These are phyloP conservation scores for Penicillium longicatenatum DNA, from an alignment of 495 filamentous ascomycete genomes.

Conservation along the genomic window DNA sequence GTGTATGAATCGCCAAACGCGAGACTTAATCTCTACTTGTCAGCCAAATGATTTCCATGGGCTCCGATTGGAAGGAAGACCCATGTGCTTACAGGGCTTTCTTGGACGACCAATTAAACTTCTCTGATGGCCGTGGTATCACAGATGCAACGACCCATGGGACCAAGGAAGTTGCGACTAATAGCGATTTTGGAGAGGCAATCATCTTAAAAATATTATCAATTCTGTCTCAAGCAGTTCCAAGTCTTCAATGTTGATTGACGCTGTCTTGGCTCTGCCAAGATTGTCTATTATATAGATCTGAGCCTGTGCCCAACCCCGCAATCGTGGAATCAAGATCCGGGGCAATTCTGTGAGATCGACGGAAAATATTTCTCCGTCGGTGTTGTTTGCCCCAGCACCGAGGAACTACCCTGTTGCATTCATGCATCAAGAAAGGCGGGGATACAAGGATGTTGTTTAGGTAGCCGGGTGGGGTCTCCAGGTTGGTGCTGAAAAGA, in stretches of 20 bases:
- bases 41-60: not conserved
- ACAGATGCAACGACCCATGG: slow-evolving; percentile 6
- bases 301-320: slow-evolving; percentile 6
- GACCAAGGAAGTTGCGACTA: slow-evolving; percentile 8
- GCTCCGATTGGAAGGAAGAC: not conserved
- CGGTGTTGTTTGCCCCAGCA: not conserved
- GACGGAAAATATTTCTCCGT: slow-evolving; percentile 24
- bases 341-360: slow-evolving; percentile 15
- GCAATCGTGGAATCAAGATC: slow-evolving; percentile 9
- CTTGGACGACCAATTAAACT: slow-evolving; percentile 37
- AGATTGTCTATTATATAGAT: not conserved
- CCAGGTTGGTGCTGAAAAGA: too few species aligned
- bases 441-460: not conserved
- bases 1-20: slow-evolving; percentile 61
- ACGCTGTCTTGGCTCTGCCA: not conserved
- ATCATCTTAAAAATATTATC: slow-evolving; percentile 4
- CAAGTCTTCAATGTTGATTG: too few species aligned
- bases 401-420: not conserved
- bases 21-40: slow-evolving; percentile 26
- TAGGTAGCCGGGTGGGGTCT: not conserved
- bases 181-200: not conserved
- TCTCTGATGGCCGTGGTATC: slow-evolving; percentile 9
- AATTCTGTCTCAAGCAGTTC: too few species aligned
- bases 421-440: not conserved
- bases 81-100: slow-evolving; percentile 29